These are phyloP conservation scores for Apophysomyces sp. DNA, from an alignment of 371 early-diverging fungal species.

Conservation along the genomic window DNA sequence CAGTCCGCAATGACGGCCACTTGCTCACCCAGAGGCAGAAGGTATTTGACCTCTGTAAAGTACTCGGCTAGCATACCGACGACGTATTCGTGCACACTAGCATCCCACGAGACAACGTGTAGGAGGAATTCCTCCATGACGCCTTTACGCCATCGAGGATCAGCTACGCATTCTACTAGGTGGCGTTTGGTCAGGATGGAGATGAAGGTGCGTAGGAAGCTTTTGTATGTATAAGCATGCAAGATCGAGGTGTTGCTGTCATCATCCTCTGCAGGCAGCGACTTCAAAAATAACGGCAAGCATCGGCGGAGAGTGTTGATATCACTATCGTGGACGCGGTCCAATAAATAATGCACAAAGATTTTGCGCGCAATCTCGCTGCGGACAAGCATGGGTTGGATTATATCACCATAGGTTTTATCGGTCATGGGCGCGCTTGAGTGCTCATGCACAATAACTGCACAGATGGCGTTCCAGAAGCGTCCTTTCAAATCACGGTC, in stretches of 20 bases:
- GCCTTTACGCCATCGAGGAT: slow-evolving; percentile 36
- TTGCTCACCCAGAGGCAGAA: slow-evolving; percentile 27
- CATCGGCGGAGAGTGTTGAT: slow-evolving; percentile 38
- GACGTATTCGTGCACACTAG: slow-evolving; percentile 41
- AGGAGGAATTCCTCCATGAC: slow-evolving; percentile 50
- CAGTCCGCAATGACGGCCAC: slow-evolving; percentile 34
- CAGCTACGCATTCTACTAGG: slow-evolving; percentile 37
- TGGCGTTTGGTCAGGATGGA: slow-evolving; percentile 39
- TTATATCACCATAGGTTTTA: not conserved
- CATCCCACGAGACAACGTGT: slow-evolving; percentile 39
- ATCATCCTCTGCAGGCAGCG: slow-evolving; percentile 28
- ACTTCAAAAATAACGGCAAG: slow-evolving; percentile 39
- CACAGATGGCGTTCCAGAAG: slow-evolving; percentile 36
- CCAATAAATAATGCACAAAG: slow-evolving; percentile 52
- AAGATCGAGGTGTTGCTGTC: slow-evolving; percentile 32
- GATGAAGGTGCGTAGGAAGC: slow-evolving; percentile 51
- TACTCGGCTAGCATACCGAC: slow-evolving; percentile 40
- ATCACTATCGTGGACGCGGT: slow-evolving; percentile 41
- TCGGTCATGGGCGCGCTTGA: slow-evolving; percentile 15
- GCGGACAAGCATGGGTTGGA: slow-evolving; percentile 19
- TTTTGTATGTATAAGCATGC: slow-evolving; percentile 46
- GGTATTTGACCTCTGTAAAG: slow-evolving; percentile 26
- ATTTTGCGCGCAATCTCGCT: slow-evolving; percentile 59
- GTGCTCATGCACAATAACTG: slow-evolving; percentile 33
- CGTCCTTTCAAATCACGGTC: slow-evolving; percentile 31